phyloP scores from a whole-genome alignment of 495 filamentous ascomycete genomes.

The Neurospora sublineolata region DNA sequence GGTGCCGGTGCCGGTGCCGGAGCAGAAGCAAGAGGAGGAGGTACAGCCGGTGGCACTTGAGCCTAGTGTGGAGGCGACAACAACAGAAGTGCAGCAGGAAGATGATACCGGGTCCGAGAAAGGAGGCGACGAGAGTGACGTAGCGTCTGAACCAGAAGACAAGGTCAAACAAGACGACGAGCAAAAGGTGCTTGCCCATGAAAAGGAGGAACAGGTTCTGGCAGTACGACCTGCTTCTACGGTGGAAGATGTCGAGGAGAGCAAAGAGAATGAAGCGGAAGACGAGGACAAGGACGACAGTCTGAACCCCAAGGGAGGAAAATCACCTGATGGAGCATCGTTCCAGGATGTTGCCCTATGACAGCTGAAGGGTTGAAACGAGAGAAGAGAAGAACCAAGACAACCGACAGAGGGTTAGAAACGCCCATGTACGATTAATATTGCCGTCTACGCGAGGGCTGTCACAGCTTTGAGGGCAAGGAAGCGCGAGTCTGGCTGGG shows the following conservation, averaged over 20 bases:
- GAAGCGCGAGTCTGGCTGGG: background rate
- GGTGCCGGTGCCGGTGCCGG: background rate
- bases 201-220: constrained; percentile 40
- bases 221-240: constrained; percentile 28
- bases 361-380: background rate
- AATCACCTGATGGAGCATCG: constrained; percentile 32
- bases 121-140: constrained; percentile 11
- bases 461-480: background rate
- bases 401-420: background rate
- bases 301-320: constrained; percentile 23
- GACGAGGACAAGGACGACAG: constrained; percentile 23
- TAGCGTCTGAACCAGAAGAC: constrained; percentile 19
- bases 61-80: constrained; percentile 14
- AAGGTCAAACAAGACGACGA: constrained; percentile 33
- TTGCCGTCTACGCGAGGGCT: background rate
- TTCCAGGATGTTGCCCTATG: constrained; percentile 47
- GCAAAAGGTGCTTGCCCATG: constrained; percentile 45
- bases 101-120: constrained; percentile 15
- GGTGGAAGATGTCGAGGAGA: constrained; percentile 21
- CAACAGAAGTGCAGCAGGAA: constrained; percentile 14
- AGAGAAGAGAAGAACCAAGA: background rate
- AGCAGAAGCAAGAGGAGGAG: background rate
- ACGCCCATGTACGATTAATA: background rate
- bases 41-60: constrained; percentile 4
- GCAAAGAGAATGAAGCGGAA: constrained; percentile 24